Evolutionary conservation across 2,329 filamentous ascomycete species (phyloP).

Genomic region (Ophiostoma sp.): DNA sequence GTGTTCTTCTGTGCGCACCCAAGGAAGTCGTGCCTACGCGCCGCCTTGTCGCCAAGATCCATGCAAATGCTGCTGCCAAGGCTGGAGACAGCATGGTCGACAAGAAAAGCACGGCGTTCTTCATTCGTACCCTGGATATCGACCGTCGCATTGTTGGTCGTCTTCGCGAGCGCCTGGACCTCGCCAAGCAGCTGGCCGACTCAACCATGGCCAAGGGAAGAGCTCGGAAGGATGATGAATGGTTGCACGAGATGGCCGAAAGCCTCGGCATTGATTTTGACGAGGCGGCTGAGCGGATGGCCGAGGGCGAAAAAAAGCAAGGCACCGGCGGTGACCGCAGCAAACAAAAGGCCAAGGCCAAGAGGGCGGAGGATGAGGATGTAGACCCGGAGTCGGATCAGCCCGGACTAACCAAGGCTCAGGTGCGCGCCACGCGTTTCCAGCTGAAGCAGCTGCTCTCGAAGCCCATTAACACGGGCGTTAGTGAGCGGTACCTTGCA

Average conservation of each 20-base stretch:
- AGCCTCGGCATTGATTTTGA: constrained; percentile 94
- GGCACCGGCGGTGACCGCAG: constrained; percentile 14
- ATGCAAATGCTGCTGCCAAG: constrained; percentile 48
- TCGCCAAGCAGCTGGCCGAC: constrained; percentile 87
- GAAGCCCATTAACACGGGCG: constrained; percentile 75
- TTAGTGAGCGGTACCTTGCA: constrained; percentile 63
- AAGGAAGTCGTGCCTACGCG: constrained; percentile 85
- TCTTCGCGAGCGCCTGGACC: constrained; percentile 67
- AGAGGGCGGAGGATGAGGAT: constrained; percentile 64
- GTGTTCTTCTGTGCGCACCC: constrained; percentile 81
- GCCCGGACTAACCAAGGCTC: constrained; percentile 61
- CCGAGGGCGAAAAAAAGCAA: constrained; percentile 41
- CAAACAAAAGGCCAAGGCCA: constrained; percentile 67
- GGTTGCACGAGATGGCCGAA: constrained; percentile 77
- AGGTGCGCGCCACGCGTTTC: constrained; percentile 63
- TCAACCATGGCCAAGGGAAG: constrained; percentile 81
- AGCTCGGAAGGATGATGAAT: constrained; percentile 73
- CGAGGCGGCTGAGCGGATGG: constrained; percentile 45
- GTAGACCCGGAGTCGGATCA: constrained; percentile 71
- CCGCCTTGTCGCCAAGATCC: constrained; percentile 80
- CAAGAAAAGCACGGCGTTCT: constrained; percentile 35
- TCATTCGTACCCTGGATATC: constrained; percentile 75
- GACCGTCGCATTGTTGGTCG: constrained; percentile 72
- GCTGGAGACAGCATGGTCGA: constrained; percentile 40
- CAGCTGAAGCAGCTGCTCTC: constrained; percentile 66